Percentiles rank a stretch among this genome's conserved stretches.
Evolutionary conservation across 768 basidiomycete species (phyloP).

Genomic region (Boletus huronensis): DNA sequence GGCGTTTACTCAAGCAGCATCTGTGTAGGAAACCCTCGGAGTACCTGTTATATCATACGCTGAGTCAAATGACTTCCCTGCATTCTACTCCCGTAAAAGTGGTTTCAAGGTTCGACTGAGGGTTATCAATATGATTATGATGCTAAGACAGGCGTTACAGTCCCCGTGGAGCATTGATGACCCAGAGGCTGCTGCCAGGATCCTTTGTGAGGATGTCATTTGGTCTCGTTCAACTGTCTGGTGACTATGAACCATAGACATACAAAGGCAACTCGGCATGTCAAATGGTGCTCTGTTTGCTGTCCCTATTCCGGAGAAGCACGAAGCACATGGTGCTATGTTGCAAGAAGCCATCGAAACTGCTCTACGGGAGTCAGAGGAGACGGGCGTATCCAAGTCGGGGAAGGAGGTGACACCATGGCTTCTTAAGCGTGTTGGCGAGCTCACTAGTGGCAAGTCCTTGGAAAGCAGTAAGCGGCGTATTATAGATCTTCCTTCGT

Average conservation of each 20-base stretch:
- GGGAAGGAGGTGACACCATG: slow-evolving; percentile 97
- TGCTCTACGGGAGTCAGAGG: slow-evolving; percentile 80
- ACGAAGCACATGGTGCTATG: slow-evolving; percentile 58
- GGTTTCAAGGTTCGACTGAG: slow-evolving; percentile 57
- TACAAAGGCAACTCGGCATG: slow-evolving; percentile 67
- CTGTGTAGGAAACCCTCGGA: slow-evolving; percentile 82
- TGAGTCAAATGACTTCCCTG: slow-evolving; percentile 79
- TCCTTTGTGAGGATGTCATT: slow-evolving; percentile 59
- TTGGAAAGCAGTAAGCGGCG: slow-evolving; percentile 59
- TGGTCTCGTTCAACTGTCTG: neutral
- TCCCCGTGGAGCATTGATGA: slow-evolving; percentile 74
- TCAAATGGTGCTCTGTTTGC: slow-evolving; percentile 78
- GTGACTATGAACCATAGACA: slow-evolving; percentile 42
- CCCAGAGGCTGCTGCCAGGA: slow-evolving; percentile 62
- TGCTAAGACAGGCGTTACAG: slow-evolving; percentile 36
- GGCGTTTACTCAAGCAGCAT: neutral
- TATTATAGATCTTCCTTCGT: neutral
- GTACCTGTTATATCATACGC: slow-evolving; percentile 86
- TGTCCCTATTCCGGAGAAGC: slow-evolving; percentile 82
- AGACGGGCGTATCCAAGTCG: slow-evolving; percentile 68
- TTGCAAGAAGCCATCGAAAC: slow-evolving; percentile 80
- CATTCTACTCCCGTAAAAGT: slow-evolving; percentile 84
- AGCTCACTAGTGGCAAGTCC: slow-evolving; percentile 75
- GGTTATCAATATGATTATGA: neutral
- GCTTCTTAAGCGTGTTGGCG: slow-evolving; percentile 78